Conservation (phyloP, 108 stramenopile species). For the Aurantiochytrium sp. region DNA sequence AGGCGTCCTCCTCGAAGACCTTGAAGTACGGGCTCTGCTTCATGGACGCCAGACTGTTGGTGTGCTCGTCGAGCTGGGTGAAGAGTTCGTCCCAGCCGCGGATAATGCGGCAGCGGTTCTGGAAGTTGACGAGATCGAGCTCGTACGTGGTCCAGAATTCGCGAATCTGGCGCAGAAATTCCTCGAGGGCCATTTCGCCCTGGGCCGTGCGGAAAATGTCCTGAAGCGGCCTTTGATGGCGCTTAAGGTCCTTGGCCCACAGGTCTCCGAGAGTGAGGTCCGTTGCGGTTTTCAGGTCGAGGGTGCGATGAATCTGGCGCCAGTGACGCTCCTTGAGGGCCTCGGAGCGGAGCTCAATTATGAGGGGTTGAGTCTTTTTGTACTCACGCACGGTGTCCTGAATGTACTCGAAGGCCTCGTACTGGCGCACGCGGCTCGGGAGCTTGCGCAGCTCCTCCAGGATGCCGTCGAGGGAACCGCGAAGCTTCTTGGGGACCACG, state of each 20-base stretch:
- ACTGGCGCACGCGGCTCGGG: slow-evolving; percentile 88
- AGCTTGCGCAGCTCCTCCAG: slow-evolving; percentile 78
- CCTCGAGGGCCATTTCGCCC: slow-evolving; percentile 95
- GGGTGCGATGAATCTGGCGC: slow-evolving; percentile 73
- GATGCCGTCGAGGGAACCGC: slow-evolving; percentile 75
- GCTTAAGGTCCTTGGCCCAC: slow-evolving; percentile 80
- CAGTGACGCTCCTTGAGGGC: slow-evolving; percentile 94
- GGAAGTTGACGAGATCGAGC: slow-evolving; percentile 84
- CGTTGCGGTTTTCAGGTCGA: slow-evolving; percentile 63
- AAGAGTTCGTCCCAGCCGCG: slow-evolving; percentile 92
- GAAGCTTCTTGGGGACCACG: slow-evolving; percentile 75
- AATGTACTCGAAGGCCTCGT: slow-evolving; percentile 79
- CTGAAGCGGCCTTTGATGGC: slow-evolving; percentile 73
- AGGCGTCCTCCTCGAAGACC: slow-evolving; percentile 93
- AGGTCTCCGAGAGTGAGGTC: slow-evolving; percentile 85
- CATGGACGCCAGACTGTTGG: slow-evolving; percentile 82
- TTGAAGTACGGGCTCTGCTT: slow-evolving; percentile 87
- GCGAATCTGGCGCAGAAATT: slow-evolving; percentile 85
- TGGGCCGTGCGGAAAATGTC: slow-evolving; percentile 86
- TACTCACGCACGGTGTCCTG: slow-evolving; percentile 72
- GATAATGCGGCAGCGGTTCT: slow-evolving; percentile 86
- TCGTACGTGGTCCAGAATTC: slow-evolving; percentile 88
- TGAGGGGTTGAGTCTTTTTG: slow-evolving; percentile 61
- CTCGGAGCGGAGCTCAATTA: slow-evolving; percentile 85
- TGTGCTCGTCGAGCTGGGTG: slow-evolving; percentile 89